These are phyloP conservation scores for Polytrichum formosum DNA, from an alignment of 225 moss, liverwort and hornwort genomes.

Conservation along the genomic window DNA sequence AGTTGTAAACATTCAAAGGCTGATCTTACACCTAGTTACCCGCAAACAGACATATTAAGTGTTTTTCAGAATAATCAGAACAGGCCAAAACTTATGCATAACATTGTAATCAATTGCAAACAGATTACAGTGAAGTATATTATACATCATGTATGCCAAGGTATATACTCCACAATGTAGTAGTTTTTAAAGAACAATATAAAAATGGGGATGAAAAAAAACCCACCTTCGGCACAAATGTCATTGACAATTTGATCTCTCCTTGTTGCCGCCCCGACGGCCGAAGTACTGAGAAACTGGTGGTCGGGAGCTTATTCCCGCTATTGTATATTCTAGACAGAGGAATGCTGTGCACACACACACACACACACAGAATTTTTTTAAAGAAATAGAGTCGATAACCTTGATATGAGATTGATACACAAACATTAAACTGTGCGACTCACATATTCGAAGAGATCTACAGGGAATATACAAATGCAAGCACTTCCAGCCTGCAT, in stretches of 20 bases:
- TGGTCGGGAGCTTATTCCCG: constrained; percentile 33
- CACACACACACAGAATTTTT: neutral
- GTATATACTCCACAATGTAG: too few species aligned
- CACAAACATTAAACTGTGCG: neutral
- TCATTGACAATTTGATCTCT: constrained; percentile 34
- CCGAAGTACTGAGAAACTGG: constrained; percentile 42
- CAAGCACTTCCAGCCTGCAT: neutral
- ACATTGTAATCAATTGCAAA: too few species aligned
- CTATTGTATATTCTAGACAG: constrained; percentile 31
- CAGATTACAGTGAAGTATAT: too few species aligned
- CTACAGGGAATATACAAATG: neutral
- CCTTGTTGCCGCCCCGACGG: constrained; percentile 43
- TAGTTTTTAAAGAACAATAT: too few species aligned
- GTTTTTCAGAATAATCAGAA: too few species aligned
- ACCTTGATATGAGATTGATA: neutral
- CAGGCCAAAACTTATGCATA: too few species aligned
- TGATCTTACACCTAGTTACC: too few species aligned
- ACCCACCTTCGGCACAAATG: constrained; percentile 40
- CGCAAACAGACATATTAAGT: too few species aligned
- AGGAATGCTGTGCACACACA: constrained; percentile 26
- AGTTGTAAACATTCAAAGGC: too few species aligned
- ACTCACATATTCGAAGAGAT: neutral
- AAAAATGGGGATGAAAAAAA: too few species aligned
- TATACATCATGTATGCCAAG: too few species aligned
- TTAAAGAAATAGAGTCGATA: neutral